These are phyloP conservation scores for Exophiala sideris DNA, from an alignment of 2,329 filamentous ascomycete genomes.

Conservation along the genomic window DNA sequence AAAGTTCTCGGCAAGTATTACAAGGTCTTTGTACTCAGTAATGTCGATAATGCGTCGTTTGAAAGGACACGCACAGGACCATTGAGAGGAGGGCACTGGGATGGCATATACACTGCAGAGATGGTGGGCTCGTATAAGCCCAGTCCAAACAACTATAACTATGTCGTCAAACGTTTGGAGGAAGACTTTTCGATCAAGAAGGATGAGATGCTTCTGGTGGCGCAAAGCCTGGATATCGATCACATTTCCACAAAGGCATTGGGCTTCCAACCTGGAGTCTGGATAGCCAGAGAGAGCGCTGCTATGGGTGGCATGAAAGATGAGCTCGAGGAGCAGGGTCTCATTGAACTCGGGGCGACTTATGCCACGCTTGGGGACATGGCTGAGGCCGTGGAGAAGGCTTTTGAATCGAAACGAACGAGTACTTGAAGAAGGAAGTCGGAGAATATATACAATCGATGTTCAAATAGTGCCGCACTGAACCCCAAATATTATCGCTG, in stretches of 20 bases:
- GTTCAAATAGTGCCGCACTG: too few relatives aligned
- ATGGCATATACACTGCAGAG: conserved; percentile 66
- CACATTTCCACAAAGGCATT: conserved; percentile 61
- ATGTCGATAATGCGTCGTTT: conserved; percentile 55
- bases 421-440: too few relatives aligned
- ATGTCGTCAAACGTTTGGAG: conserved; percentile 55
- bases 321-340: conserved; percentile 40
- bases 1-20: conserved; percentile 47
- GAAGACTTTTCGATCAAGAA: conserved; percentile 56
- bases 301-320: conserved; percentile 44
- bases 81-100: conserved; percentile 55
- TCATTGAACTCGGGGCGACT: conserved; percentile 51
- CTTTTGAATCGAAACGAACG: not conserved
- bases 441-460: too few relatives aligned
- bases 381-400: conserved; percentile 54
- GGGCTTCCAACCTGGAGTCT: conserved; percentile 56
- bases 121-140: conserved; percentile 72
- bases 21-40: conserved; percentile 56
- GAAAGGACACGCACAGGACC: conserved; percentile 44
- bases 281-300: conserved; percentile 56
- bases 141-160: conserved; percentile 60
- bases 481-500: too few relatives aligned
- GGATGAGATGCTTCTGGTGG: conserved; percentile 61
- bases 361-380: conserved; percentile 59
- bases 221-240: conserved; percentile 64